A percentile compares a stretch with the other conserved stretches of the same genome.
phyloP scores from a whole-genome alignment of 257 asterid species.

The Leonotis leonurus region DNA sequence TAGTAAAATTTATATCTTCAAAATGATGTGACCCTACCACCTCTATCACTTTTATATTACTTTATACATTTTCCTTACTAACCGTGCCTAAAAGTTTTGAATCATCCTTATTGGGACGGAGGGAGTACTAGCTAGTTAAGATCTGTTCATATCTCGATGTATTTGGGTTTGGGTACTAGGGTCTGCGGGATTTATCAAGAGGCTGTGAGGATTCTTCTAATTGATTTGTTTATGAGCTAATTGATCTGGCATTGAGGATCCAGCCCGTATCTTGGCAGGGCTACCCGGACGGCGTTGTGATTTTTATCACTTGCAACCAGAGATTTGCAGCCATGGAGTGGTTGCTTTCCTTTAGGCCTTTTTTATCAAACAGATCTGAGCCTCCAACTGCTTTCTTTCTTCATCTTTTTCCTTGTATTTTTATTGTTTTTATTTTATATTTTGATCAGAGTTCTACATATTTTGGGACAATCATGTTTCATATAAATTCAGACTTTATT shows the following conservation, averaged over 20 bases:
- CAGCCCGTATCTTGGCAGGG: slow-evolving; percentile 35
- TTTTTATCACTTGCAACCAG: slow-evolving; percentile 15
- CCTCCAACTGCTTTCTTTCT: slow-evolving; percentile 6
- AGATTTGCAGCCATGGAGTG: slow-evolving; percentile 34
- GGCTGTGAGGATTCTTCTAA: slow-evolving; percentile 21
- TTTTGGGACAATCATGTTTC: too few relatives aligned
- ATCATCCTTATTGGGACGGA: too few relatives aligned
- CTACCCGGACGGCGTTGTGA: slow-evolving; percentile 9
- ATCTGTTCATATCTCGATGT: not conserved
- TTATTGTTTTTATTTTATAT: too few relatives aligned
- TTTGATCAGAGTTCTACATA: not conserved
- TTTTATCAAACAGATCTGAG: slow-evolving; percentile 24
- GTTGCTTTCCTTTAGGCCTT: slow-evolving; percentile 9
- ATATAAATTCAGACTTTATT: too few relatives aligned
- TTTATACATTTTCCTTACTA: too few relatives aligned
- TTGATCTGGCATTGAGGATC: slow-evolving; percentile 16
- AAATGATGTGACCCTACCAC: too few relatives aligned
- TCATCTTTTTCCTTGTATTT: not conserved
- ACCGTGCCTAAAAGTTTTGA: too few relatives aligned
- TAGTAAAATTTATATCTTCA: too few relatives aligned
- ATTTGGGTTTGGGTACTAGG: not conserved
- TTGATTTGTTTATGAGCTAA: slow-evolving; percentile 17
- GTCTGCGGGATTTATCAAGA: not conserved
- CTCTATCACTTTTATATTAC: too few relatives aligned
- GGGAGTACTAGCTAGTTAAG: not conserved